A percentile compares a stretch with the other conserved stretches of the same genome.
These are phyloP conservation scores for Tolypocladium ophioglossoides DNA, from an alignment of 2,329 filamentous ascomycete species.

Conservation along the genomic window DNA sequence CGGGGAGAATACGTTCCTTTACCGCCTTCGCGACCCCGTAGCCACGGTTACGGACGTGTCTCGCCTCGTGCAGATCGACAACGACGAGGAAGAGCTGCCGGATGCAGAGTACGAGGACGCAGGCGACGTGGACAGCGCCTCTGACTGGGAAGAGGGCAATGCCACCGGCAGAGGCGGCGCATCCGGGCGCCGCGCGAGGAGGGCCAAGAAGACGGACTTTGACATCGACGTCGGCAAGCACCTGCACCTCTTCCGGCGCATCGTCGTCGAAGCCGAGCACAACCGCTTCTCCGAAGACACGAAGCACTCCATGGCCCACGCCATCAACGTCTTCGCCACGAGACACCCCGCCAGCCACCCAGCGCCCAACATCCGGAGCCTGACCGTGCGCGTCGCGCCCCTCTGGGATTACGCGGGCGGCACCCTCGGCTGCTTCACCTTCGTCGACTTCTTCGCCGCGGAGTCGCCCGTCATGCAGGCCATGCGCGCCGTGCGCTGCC, in stretches of 20 bases:
- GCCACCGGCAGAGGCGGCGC: background rate
- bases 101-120: constrained; percentile 5
- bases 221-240: constrained; percentile 24
- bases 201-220: background rate
- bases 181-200: background rate
- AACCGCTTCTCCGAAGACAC: constrained; percentile 22
- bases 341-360: constrained; percentile 3
- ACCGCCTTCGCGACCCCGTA: constrained; percentile 29
- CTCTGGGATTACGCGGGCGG: constrained; percentile 1
- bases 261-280: constrained; percentile 31
- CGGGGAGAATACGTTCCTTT: constrained; percentile 35
- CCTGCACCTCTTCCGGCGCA: constrained; percentile 26
- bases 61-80: constrained; percentile 7
- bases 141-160: constrained; percentile 7
- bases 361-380: constrained; percentile 23
- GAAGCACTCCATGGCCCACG: constrained; percentile 20
- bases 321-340: constrained; percentile 24
- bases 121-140: constrained; percentile 2
- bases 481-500: constrained; percentile 22
- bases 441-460: constrained; percentile 24
- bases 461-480: constrained; percentile 17
- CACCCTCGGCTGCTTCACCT: constrained; percentile 15
- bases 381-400: constrained; percentile 31
- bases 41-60: constrained; percentile 8
- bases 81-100: constrained; percentile 3